Base-by-base conservation (phyloP, 2,329 filamentous ascomycete genomes). In the Aspergillus tanneri region DNA sequence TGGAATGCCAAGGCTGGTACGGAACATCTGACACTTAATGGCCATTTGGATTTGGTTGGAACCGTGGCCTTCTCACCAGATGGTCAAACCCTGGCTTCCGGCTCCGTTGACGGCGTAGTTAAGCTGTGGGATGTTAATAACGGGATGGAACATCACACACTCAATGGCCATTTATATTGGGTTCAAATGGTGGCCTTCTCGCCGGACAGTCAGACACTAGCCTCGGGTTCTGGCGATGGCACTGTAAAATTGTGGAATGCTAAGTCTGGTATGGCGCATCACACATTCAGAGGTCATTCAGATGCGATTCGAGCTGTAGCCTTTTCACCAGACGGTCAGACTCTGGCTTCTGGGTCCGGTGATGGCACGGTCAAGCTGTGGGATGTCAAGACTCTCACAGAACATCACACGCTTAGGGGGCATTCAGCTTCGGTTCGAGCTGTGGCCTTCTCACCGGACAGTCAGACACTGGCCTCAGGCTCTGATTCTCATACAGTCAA, bases 11-110 rank as follows among this genome's bases (percentile, higher is more conserved):
- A 30, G 27, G 14, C 27, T 12, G 27, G 27, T n/a, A n/a, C 11
- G 27, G 10, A 30, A 9, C n/a, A n/a, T 16, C 5, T 14, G 5
- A 32, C 12, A 32, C 12, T 32, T 9, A 9, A 32, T 6, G n/a
- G 28, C 28, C 12, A 32, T 32, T 32, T 9, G 16, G 7, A 9
- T 14, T 14, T 14, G 16, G 28, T 32, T 32, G 5, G 6, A 4
- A 14, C 28, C 4, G 32, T 56, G 12, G 37, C 38, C 12, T 59
- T 59, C 25, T 48, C 30, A 9, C 28, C 36, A 18, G 28, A 32
- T 32, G 12, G 28, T 14, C 12, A 9, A 32, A 32, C 28, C 16
- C n/a, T 32, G 5, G 28, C 12, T 3, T 14, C 35, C 10, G 5
- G 21, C 19, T 46, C 25, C 9, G 9, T 5, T 19, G 23, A 46